phyloP scores from a whole-genome alignment of 2,329 filamentous ascomycete species.

The Tricladium varicosporioides region DNA sequence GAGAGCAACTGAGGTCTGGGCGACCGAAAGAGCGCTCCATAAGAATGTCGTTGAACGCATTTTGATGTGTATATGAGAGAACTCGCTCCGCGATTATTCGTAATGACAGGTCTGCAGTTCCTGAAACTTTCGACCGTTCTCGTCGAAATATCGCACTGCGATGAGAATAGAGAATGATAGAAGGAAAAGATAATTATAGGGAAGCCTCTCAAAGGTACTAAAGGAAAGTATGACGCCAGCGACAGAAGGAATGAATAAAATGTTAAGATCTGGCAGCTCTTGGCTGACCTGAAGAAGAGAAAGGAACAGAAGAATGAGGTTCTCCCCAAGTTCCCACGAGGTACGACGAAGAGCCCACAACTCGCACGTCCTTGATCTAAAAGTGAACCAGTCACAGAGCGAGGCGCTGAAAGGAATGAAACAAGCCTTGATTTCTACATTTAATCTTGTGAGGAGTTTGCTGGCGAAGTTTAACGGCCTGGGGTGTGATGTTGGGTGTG shows the following conservation, averaged over 20 bases:
- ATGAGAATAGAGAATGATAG: not conserved
- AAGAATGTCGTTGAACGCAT: constrained; percentile 26
- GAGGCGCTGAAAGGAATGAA: not conserved
- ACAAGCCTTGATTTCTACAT: not conserved
- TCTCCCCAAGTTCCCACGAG: not conserved
- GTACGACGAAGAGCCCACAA: not conserved
- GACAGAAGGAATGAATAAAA: constrained; percentile 15
- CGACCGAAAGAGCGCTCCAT: constrained; percentile 19
- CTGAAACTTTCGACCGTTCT: not conserved
- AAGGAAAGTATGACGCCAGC: constrained; percentile 11
- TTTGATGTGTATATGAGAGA: constrained; percentile 11
- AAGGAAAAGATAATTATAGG: constrained; percentile 14
- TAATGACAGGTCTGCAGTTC: not conserved
- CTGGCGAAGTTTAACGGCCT: not conserved
- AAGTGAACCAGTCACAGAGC: not conserved
- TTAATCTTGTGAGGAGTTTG: not conserved
- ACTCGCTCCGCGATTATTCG: not conserved
- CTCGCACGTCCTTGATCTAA: not conserved
- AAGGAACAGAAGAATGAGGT: constrained; percentile 9
- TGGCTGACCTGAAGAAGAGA: constrained; percentile 20
- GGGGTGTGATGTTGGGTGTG: constrained; percentile 2
- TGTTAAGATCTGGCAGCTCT: constrained; percentile 16
- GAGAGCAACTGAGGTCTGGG: constrained; percentile 18
- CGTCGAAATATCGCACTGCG: not conserved
- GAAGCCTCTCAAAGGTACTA: constrained; percentile 30